These are phyloP conservation scores for Boletus subparvulus DNA, from an alignment of 768 basidiomycete genomes.

Conservation along the genomic window DNA sequence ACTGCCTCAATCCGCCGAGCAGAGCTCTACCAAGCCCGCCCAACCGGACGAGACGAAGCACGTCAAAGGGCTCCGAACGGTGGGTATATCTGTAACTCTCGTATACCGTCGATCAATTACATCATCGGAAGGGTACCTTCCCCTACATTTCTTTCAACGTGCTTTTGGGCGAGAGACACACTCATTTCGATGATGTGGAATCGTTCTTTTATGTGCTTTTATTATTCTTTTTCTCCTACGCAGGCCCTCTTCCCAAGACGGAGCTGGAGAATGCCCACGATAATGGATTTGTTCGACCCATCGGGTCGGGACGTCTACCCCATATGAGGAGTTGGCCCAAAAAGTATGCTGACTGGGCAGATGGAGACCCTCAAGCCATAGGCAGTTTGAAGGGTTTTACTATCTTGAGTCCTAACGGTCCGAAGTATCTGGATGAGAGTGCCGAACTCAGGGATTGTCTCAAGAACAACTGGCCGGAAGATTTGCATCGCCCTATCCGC, in stretches of 20 bases:
- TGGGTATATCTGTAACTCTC: neutral
- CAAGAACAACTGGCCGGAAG: neutral
- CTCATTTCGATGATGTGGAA: constrained; percentile 13
- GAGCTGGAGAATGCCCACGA: neutral
- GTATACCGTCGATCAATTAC: neutral
- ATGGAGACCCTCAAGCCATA: neutral
- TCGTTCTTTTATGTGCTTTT: constrained; percentile 18
- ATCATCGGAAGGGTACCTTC: neutral
- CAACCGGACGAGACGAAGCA: neutral
- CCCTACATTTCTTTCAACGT: constrained; percentile 15
- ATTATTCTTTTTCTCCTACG: constrained; percentile 16
- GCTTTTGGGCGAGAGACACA: constrained; percentile 5
- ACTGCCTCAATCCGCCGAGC: neutral
- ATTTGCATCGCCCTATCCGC: neutral
- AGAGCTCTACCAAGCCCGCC: neutral
- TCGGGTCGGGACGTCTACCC: neutral
- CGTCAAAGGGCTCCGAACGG: neutral
- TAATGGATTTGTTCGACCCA: neutral
- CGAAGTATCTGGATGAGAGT: neutral
- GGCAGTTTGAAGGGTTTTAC: neutral
- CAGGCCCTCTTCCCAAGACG: neutral
- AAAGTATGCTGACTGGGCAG: neutral
- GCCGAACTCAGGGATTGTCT: neutral
- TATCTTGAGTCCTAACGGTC: neutral
- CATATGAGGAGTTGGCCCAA: constrained; percentile 8